phyloP scores from a whole-genome alignment of 768 basidiomycete genomes.

The Phylloporus arenicola region DNA sequence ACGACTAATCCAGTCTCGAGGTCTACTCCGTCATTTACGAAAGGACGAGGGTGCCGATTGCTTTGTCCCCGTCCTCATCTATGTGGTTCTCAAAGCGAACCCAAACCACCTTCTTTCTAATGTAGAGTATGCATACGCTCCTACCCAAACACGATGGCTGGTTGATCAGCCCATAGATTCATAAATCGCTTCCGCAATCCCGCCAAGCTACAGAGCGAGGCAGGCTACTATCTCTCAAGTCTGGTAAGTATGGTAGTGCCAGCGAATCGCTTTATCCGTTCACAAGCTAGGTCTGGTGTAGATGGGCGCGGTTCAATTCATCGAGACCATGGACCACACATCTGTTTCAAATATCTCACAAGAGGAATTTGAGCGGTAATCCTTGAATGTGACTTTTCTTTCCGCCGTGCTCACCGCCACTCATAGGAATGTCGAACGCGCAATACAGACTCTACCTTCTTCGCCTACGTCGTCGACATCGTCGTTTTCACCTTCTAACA shows the following conservation, averaged over 20 bases:
- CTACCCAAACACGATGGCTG: too few relatives aligned
- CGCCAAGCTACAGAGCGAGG: slow-evolving; percentile 85
- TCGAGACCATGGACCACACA: slow-evolving; percentile 96
- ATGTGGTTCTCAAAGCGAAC: slow-evolving; percentile 90
- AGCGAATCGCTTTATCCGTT: background rate
- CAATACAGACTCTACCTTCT: slow-evolving; percentile 44
- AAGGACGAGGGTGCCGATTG: slow-evolving; percentile 88
- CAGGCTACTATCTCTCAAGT: slow-evolving; percentile 95
- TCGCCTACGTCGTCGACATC: slow-evolving; percentile 30
- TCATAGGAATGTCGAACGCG: slow-evolving; percentile 52
- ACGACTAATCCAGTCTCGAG: slow-evolving; percentile 34
- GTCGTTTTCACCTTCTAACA: slow-evolving; percentile 35
- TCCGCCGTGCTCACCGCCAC: slow-evolving; percentile 5
- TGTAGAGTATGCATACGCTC: slow-evolving; percentile 63
- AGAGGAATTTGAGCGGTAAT: slow-evolving; percentile 82
- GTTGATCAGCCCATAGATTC: slow-evolving; percentile 49
- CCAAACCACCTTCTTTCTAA: slow-evolving; percentile 92
- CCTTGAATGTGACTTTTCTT: background rate
- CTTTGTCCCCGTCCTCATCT: slow-evolving; percentile 93
- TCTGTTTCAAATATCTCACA: slow-evolving; percentile 91
- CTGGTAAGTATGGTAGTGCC: slow-evolving; percentile 48
- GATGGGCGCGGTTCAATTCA: slow-evolving; percentile 97
- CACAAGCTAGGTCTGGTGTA: slow-evolving; percentile 27
- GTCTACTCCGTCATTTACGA: slow-evolving; percentile 81
- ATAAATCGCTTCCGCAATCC: slow-evolving; percentile 94